Base-by-base conservation (phyloP, 225 moss, liverwort and hornwort species). In the Bryum argenteum region DNA sequence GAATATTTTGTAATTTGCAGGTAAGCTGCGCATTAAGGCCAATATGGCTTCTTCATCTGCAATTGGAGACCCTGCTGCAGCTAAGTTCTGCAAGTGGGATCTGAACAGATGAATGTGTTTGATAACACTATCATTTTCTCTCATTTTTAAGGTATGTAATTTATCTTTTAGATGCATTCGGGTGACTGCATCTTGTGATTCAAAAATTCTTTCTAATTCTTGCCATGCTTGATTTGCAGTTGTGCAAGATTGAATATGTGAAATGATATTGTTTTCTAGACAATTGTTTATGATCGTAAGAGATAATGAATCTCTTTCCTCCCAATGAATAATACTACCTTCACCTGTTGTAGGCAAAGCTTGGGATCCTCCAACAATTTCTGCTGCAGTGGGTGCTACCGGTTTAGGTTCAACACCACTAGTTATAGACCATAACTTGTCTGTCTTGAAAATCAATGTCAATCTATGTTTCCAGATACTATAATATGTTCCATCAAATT, bases 131-230 rank as follows among this genome's bases (percentile, higher is more conserved):
- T 67, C 53, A 67, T 6, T 39, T 53, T 53, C 38, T 38, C 37
- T 67, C 54, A 67, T 38, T n/a, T 54, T 67, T 1, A 67, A 12
- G 6, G 54, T 54, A 18, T 63, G 14, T 16, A 54, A 6, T 8
- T 53, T 54, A 10, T 39, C 67, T 20, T 54, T 38, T 7, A 67
- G 54, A 21, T 67, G 8, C 67, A 39, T 67, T 12, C 54, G 38
- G 2, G 52, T 53, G 0, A 67, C 10, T 39, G 6, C 14, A 19
- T 67, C 39, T 24, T 54, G 33, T 37, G 14, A 67, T 40, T 40
- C 53, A 50, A 65, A 65, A 1, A 65, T 48, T 28, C 17, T 33
- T 2, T 0, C 3, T 65, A 65, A 50, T 16, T 39, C 45, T 23
- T 47, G 14, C 8, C 9, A 64, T 64, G 63, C 23, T 3, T 19